These are phyloP conservation scores for Penicillium salamii DNA, from an alignment of 495 filamentous ascomycete species.

Conservation along the genomic window DNA sequence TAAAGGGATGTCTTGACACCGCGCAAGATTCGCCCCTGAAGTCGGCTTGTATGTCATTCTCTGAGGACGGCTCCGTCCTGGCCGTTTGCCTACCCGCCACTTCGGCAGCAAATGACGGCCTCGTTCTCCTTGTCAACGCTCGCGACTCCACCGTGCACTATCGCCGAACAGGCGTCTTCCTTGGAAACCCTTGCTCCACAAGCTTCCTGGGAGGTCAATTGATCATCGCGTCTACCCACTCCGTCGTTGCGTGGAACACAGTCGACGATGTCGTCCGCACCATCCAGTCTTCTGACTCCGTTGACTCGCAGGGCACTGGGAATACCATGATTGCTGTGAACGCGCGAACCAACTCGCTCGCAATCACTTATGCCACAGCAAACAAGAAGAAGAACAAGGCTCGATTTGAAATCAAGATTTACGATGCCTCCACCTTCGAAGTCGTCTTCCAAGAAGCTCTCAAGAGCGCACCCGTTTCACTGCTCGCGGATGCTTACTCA, in stretches of 20 bases:
- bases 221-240: slow-evolving; percentile 34
- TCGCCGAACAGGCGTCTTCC: slow-evolving; percentile 30
- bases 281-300: slow-evolving; percentile 13
- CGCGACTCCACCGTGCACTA: slow-evolving; percentile 31
- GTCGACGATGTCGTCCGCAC: slow-evolving; percentile 40
- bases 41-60: slow-evolving; percentile 59
- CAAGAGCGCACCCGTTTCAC: slow-evolving; percentile 25
- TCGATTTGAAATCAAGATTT: slow-evolving; percentile 29
- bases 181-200: slow-evolving; percentile 27
- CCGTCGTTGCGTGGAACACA: slow-evolving; percentile 42
- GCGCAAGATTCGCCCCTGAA: slow-evolving; percentile 30
- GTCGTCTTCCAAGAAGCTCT: slow-evolving; percentile 28
- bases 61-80: slow-evolving; percentile 82
- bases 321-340: slow-evolving; percentile 36
- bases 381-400: slow-evolving; percentile 24
- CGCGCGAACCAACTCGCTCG: slow-evolving; percentile 33
- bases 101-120: slow-evolving; percentile 20
- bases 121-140: slow-evolving; percentile 37
- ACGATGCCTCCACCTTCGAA: slow-evolving; percentile 35
- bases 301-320: not conserved
- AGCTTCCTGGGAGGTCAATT: slow-evolving; percentile 37
- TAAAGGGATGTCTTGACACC: slow-evolving; percentile 39
- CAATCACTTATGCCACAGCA: slow-evolving; percentile 19
- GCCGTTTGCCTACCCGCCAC: slow-evolving; percentile 51
- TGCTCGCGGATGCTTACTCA: slow-evolving; percentile 43